These are phyloP conservation scores for Pleodorina starrii DNA, from an alignment of 139 green algal species.

Conservation along the genomic window DNA sequence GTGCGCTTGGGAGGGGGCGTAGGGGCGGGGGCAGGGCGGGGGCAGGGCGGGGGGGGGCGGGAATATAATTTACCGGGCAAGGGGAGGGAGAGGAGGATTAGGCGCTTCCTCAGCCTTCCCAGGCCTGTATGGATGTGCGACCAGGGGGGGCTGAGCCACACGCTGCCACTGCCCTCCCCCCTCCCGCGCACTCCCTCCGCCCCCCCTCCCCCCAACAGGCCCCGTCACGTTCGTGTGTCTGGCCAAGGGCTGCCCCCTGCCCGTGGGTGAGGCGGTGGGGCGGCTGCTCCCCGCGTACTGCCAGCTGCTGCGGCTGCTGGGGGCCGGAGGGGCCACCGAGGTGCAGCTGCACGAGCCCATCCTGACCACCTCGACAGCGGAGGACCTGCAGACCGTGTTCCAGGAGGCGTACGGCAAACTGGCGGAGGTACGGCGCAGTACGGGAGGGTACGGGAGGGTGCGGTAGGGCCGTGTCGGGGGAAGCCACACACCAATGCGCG, in stretches of 20 bases:
- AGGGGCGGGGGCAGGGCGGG: too few species aligned
- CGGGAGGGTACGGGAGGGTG: too few species aligned
- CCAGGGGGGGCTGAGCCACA: too few species aligned
- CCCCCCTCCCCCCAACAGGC: constrained; percentile 57
- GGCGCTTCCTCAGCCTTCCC: too few species aligned
- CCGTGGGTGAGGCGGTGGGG: constrained; percentile 33
- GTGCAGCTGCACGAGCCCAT: constrained; percentile 91
- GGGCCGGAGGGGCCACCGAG: constrained; percentile 58
- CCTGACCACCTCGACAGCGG: constrained; percentile 67
- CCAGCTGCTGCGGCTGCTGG: constrained; percentile 76
- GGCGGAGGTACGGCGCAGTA: constrained; percentile 4
- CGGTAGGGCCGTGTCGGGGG: too few species aligned
- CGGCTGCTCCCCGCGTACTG: constrained; percentile 83
- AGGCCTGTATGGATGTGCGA: too few species aligned
- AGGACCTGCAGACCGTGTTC: constrained; percentile 57
- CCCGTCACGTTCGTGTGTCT: constrained; percentile 84
- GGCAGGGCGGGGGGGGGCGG: too few species aligned
- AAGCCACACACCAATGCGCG: too few species aligned
- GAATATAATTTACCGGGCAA: too few species aligned
- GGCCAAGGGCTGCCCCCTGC: constrained; percentile 54
- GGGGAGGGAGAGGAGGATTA: too few species aligned
- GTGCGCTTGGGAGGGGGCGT: too few species aligned
- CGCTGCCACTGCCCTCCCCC: neutral
- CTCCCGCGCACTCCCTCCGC: neutral
- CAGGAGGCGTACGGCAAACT: constrained; percentile 72